Conservation (phyloP, 2,329 filamentous ascomycete genomes). For the Periconia sp. region DNA sequence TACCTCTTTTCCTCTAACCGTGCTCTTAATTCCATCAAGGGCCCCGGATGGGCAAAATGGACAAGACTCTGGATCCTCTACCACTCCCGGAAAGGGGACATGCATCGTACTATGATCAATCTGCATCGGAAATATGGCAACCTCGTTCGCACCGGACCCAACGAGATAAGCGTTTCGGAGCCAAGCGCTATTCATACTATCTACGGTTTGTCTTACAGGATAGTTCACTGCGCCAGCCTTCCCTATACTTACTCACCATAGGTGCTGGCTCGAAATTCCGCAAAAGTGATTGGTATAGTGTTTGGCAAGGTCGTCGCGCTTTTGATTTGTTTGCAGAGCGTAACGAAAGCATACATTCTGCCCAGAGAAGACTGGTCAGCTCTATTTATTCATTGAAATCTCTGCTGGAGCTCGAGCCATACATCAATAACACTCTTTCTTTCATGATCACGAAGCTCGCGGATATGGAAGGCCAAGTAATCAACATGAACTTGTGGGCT, state of each 20-base stretch:
- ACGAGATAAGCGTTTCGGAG: slow-evolving; percentile 9
- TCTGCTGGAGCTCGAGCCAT: slow-evolving; percentile 22
- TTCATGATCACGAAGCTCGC: slow-evolving; percentile 25
- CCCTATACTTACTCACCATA: background rate
- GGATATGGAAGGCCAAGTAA: background rate
- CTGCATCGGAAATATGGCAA: slow-evolving; percentile 23
- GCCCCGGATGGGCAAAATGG: slow-evolving; percentile 24
- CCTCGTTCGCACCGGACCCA: slow-evolving; percentile 14
- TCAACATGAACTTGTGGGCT: slow-evolving; percentile 38
- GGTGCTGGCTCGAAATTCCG: slow-evolving; percentile 20
- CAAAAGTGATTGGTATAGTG: slow-evolving; percentile 44
- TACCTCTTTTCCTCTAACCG: background rate
- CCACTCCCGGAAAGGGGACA: background rate
- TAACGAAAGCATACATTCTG: background rate
- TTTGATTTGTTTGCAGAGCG: slow-evolving; percentile 41
- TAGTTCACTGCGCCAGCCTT: background rate
- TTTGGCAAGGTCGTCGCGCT: slow-evolving; percentile 16
- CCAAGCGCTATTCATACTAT: slow-evolving; percentile 7
- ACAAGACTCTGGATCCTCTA: slow-evolving; percentile 10
- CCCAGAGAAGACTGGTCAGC: slow-evolving; percentile 1
- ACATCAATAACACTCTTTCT: slow-evolving; percentile 33
- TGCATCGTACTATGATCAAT: background rate
- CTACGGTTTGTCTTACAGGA: slow-evolving; percentile 5
- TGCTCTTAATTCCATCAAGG: slow-evolving; percentile 5
- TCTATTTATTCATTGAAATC: background rate